Conservation (phyloP, 2,329 filamentous ascomycete genomes). For the Colletotrichum gigasporum region DNA sequence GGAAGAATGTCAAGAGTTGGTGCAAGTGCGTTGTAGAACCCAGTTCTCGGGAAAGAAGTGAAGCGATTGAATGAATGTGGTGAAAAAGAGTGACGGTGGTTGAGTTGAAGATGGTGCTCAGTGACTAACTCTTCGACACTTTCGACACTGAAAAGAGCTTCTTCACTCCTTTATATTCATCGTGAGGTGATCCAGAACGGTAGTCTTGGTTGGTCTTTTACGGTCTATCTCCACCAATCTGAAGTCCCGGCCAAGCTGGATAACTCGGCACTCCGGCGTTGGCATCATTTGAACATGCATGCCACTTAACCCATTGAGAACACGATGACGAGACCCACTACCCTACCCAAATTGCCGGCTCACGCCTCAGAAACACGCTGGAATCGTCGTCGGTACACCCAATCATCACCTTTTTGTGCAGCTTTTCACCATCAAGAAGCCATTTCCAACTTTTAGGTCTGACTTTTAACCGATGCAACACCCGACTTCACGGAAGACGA, state of each 20-base stretch:
- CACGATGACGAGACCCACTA: background rate
- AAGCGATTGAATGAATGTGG: background rate
- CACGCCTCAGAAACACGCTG: background rate
- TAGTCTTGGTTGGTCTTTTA: background rate
- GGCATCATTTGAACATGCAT: slow-evolving; percentile 16
- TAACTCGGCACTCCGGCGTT: slow-evolving; percentile 13
- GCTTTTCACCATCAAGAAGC: no score
- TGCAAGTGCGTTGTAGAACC: background rate
- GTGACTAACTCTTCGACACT: no score
- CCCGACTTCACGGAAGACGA: no score
- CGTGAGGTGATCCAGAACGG: background rate
- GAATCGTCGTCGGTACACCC: background rate
- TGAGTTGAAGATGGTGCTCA: background rate
- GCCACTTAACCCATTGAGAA: background rate
- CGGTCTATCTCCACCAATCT: background rate
- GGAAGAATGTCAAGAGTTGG: background rate
- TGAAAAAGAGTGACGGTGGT: slow-evolving; percentile 7
- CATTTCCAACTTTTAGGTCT: no score
- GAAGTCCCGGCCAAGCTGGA: slow-evolving; percentile 8
- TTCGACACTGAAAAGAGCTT: background rate
- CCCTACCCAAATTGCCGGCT: background rate
- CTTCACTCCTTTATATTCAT: background rate
- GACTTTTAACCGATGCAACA: no score
- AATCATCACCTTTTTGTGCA: background rate
- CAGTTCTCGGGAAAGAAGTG: slow-evolving; percentile 9